Evolutionary conservation across 2,329 filamentous ascomycete species (phyloP).

Genomic region (Botrytis squamosa): DNA sequence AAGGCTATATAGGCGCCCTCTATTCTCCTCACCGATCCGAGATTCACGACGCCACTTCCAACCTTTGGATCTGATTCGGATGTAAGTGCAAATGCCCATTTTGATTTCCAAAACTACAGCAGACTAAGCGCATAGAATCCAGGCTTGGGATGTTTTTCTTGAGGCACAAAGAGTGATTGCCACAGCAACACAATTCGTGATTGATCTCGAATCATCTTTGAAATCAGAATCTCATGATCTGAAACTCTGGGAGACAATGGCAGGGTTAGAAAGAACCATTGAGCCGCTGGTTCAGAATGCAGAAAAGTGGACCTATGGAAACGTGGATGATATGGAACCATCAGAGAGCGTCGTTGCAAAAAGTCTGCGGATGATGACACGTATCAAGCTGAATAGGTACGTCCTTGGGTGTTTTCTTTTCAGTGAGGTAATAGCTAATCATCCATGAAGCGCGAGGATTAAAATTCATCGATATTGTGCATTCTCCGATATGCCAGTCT

Average conservation of each 20-base stretch:
- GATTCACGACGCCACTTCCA: constrained; percentile 48
- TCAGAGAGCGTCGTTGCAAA: constrained; percentile 45
- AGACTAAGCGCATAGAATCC: neutral
- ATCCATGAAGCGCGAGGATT: constrained; percentile 46
- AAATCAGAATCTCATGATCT: constrained; percentile 43
- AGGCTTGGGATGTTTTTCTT: constrained; percentile 45
- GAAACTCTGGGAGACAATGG: constrained; percentile 40
- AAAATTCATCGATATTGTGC: constrained; percentile 53
- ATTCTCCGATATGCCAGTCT: constrained; percentile 51
- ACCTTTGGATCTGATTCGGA: constrained; percentile 45
- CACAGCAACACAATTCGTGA: constrained; percentile 48
- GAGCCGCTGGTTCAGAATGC: constrained; percentile 31
- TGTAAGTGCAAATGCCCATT: constrained; percentile 29
- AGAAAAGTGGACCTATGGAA: constrained; percentile 32
- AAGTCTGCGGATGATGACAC: constrained; percentile 47
- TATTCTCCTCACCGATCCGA: constrained; percentile 45
- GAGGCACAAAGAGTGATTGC: constrained; percentile 50
- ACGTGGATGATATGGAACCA: constrained; percentile 40
- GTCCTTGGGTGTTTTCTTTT: neutral
- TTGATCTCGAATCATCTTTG: constrained; percentile 47
- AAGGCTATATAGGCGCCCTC: constrained; percentile 42
- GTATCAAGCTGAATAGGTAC: constrained; percentile 44
- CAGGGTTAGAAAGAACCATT: constrained; percentile 32
- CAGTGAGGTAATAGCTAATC: neutral
- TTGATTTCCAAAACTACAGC: neutral